A percentile compares a stretch with the other conserved stretches of the same genome.
Conservation (phyloP, 108 stramenopile genomes). For the Nitzschia putrida region DNA sequence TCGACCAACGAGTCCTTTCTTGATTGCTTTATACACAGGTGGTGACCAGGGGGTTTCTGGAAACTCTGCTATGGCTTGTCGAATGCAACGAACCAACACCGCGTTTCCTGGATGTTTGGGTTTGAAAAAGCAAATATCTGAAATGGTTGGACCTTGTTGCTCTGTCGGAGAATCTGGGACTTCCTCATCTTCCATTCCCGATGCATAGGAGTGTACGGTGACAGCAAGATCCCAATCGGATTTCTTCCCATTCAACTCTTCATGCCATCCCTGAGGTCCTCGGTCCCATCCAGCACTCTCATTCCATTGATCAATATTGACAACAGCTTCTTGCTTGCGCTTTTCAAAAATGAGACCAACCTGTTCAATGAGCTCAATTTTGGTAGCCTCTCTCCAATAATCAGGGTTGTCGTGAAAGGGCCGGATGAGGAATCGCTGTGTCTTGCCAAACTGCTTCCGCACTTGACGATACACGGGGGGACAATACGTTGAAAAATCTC, state of each 20-base stretch:
- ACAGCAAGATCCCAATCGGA: conserved; percentile 27
- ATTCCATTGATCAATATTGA: conserved; percentile 2
- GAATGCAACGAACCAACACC: conserved; percentile 8
- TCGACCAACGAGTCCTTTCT: conserved; percentile 8
- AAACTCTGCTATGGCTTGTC: neutral
- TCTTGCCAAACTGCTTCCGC: conserved; percentile 2
- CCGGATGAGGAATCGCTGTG: conserved; percentile 22
- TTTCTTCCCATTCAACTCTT: neutral
- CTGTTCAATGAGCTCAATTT: conserved; percentile 26
- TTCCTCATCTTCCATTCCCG: neutral
- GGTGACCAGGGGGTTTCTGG: conserved; percentile 16
- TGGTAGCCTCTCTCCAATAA: conserved; percentile 17
- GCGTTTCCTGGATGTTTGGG: conserved; percentile 23
- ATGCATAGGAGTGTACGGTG: conserved; percentile 24
- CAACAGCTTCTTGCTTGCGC: neutral
- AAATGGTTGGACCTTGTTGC: neutral
- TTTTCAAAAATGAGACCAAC: conserved; percentile 14
- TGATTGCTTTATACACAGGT: conserved; percentile 20
- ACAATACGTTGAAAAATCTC: conserved; percentile 14
- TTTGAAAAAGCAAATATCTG: conserved; percentile 29
- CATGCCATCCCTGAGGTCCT: conserved; percentile 7
- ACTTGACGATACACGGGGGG: conserved; percentile 18
- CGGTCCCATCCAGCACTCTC: neutral
- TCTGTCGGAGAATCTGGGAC: neutral
- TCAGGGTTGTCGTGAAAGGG: conserved; percentile 9